A percentile compares a stretch with the other conserved stretches of the same genome.
Conservation (phyloP, 192 early-diverging fungal species). For the Coemansia sp. region DNA sequence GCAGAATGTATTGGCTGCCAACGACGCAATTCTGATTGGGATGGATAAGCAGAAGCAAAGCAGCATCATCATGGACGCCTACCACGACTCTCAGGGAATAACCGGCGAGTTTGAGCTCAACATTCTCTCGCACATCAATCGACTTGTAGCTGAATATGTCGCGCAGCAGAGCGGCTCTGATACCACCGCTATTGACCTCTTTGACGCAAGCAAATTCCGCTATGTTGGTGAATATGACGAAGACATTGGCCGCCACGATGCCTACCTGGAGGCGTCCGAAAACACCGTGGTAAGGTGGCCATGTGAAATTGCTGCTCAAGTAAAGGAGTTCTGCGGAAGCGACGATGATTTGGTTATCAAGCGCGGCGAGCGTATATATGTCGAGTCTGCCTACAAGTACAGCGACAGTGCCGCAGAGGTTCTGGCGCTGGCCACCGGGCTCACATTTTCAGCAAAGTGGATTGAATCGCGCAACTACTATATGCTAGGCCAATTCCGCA, state of each 20-base stretch:
- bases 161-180: background rate
- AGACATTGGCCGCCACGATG: conserved; percentile 71
- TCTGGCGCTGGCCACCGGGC: conserved; percentile 52
- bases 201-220: conserved; percentile 63
- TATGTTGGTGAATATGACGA: conserved; percentile 78
- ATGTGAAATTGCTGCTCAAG: conserved; percentile 3
- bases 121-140: conserved; percentile 74
- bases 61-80: conserved; percentile 69
- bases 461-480: conserved; percentile 56
- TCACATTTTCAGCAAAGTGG: conserved; percentile 56
- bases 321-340: conserved; percentile 15
- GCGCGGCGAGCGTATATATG: conserved; percentile 79
- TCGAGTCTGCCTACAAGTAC: conserved; percentile 92
- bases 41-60: conserved; percentile 81
- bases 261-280: conserved; percentile 66
- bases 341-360: conserved; percentile 49
- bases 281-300: conserved; percentile 55
- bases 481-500: conserved; percentile 57
- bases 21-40: conserved; percentile 80
- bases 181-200: conserved; percentile 20
- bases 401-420: conserved; percentile 52
- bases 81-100: conserved; percentile 77
- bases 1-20: conserved; percentile 56
- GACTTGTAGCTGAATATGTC: conserved; percentile 55
- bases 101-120: conserved; percentile 86